Evolutionary conservation across 805 yeast genomes (phyloP), one percentile per base, ranked within the genome.

Genomic region (Candida alai): DNA sequence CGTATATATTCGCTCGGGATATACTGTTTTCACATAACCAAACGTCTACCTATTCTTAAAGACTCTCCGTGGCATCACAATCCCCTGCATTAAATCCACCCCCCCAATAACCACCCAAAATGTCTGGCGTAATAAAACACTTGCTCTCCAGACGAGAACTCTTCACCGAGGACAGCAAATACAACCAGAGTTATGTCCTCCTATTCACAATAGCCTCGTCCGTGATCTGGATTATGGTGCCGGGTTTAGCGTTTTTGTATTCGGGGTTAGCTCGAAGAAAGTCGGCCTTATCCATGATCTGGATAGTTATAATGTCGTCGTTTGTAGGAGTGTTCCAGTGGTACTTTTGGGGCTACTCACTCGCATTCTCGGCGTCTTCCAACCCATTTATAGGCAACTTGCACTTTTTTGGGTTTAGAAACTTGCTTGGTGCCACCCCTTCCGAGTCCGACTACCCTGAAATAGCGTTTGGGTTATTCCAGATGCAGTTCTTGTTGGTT

Each of bases 331-430:
- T 77, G 35, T 76, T 88, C 52, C 96, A 88, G 55, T 90, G 97
- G 97, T 90, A 88, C 59, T 87, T 90, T 55, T 93, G 97, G 96
- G 97, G 96, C n/a, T 89, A 86, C 56, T 86, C 96, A 0, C 62
- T 90, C 27, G 94, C 97, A 4, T 88, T 93, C 51, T 78, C 90
- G 0, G 49, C 70, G n/a, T 74, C 84, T 0, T 87, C 96, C 2
- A 88, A 89, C 58, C 78, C 80, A 28, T 93, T 80, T 56, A 90
- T 90, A 47, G 98, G 98, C 5, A 81, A 90, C 56, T 60, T 90
- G 47, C 80, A 79, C 47, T 72, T 79, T 29, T 85, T 89, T 59
- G 97, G 96, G 4, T 78, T 86, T 52, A 74, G 83, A 52, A 73
- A 84, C 54, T 76, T 87, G 66, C 79, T 51, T 70, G 80, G 42